Conservation (phyloP, 2,329 filamentous ascomycete genomes). For the Stagonosporopsis rhizophila region DNA sequence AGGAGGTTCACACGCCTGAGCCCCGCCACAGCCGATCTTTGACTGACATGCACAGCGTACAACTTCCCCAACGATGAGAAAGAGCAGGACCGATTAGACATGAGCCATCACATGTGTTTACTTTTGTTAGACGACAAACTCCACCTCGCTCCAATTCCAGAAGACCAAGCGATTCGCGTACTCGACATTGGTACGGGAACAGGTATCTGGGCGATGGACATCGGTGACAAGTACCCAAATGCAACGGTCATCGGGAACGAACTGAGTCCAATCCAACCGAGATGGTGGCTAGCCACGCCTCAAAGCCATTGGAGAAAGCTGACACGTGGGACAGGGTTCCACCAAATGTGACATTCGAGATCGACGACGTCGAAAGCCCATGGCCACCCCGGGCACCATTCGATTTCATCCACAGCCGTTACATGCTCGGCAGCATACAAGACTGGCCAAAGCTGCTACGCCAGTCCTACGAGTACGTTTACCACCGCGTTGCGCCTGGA, state of each 20-base stretch:
- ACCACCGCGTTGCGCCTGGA: too few relatives aligned
- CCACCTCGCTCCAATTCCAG: conserved; percentile 35
- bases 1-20: conserved; percentile 22
- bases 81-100: conserved; percentile 53
- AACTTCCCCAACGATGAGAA: conserved; percentile 54
- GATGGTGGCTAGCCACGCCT: conserved; percentile 34
- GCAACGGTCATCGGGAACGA: conserved; percentile 53
- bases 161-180: conserved; percentile 35
- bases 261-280: conserved; percentile 58
- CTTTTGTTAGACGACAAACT: conserved; percentile 43
- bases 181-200: conserved; percentile 48
- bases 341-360: conserved; percentile 55
- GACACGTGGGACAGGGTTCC: conserved; percentile 45
- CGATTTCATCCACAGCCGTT: conserved; percentile 57
- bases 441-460: conserved; percentile 58
- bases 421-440: conserved; percentile 54
- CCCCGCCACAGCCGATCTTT: conserved; percentile 17
- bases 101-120: conserved; percentile 51
- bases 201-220: conserved; percentile 48
- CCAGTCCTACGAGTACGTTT: conserved; percentile 51
- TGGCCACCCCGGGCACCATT: conserved; percentile 51
- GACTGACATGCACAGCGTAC: conserved; percentile 30
- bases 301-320: neutral
- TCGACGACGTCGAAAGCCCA: conserved; percentile 54
- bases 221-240: conserved; percentile 37